These are phyloP conservation scores for Acanthamoeba triangularis DNA, from an alignment of 208 protist genomes.

Conservation along the genomic window DNA sequence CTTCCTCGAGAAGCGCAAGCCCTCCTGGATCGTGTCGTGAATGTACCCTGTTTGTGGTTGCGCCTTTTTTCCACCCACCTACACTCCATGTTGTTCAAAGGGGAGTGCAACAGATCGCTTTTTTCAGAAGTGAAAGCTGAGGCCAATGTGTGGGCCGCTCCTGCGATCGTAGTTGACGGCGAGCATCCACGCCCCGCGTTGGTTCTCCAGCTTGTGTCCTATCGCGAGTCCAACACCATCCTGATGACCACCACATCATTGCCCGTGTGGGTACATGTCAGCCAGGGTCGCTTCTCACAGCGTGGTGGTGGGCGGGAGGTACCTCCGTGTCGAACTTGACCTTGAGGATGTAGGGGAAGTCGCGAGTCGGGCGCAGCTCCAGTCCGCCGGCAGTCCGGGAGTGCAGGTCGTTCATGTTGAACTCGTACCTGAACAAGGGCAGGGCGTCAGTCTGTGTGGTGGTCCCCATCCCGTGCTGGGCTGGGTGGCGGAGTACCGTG, in stretches of 20 bases:
- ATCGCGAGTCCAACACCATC: slow-evolving; percentile 23
- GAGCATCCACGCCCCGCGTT: background rate
- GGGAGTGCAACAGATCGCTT: background rate
- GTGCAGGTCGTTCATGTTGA: slow-evolving; percentile 16
- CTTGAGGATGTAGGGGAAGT: slow-evolving; percentile 45
- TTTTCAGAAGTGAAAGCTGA: slow-evolving; percentile 32
- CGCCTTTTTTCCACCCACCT: too few relatives aligned
- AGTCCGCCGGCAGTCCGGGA: background rate
- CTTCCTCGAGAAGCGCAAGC: slow-evolving; percentile 80
- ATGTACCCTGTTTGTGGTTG: background rate
- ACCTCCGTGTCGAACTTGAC: slow-evolving; percentile 21
- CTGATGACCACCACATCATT: too few relatives aligned
- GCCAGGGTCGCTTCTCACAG: too few relatives aligned
- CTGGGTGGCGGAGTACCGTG: background rate
- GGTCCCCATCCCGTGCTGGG: background rate
- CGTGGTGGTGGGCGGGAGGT: background rate
- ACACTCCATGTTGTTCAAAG: too few relatives aligned
- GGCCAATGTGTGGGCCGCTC: slow-evolving; percentile 10
- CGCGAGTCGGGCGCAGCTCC: background rate
- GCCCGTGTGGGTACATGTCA: too few relatives aligned
- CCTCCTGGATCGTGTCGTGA: slow-evolving; percentile 49
- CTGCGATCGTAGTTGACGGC: slow-evolving; percentile 53
- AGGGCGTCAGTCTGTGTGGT: background rate
- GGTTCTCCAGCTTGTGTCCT: background rate
- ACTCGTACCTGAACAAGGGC: background rate